Evolutionary conservation across 495 filamentous ascomycete species (phyloP).

Genomic region (Podospora conica): DNA sequence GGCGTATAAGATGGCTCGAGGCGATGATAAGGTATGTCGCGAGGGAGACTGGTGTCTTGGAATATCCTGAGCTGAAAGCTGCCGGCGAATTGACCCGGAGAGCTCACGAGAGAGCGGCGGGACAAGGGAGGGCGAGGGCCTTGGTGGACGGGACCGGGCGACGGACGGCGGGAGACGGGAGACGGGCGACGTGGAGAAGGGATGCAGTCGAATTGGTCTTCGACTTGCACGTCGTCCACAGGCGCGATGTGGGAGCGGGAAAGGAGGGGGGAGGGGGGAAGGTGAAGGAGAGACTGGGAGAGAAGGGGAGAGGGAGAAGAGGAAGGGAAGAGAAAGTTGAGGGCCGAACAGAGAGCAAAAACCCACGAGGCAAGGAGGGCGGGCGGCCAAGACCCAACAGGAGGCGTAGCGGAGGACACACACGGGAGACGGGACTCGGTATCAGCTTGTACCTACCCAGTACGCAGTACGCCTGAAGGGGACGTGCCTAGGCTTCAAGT

Average conservation of each 20-base stretch:
- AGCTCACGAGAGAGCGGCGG: constrained; percentile 3
- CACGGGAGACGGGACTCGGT: not conserved
- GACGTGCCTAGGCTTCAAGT: constrained; percentile 11
- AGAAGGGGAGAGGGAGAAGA: constrained; percentile 12
- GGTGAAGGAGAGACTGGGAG: constrained; percentile 24
- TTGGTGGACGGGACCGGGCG: not conserved
- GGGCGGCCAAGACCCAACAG: not conserved
- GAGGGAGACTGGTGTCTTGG: constrained; percentile 7
- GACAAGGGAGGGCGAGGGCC: not conserved
- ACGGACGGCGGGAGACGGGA: not conserved
- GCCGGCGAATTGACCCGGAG: constrained; percentile 13
- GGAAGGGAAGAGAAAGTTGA: constrained; percentile 10
- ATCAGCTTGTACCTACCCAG: not conserved
- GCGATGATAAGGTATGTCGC: not conserved
- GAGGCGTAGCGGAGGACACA: constrained; percentile 4
- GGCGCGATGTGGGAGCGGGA: constrained; percentile 16
- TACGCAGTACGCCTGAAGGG: constrained; percentile 7
- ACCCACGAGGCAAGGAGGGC: constrained; percentile 1
- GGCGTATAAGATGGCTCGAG: constrained; percentile 1
- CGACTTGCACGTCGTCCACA: constrained; percentile 19
- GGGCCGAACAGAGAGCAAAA: constrained; percentile 14
- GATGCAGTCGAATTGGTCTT: constrained; percentile 21
- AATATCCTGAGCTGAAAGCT: constrained; percentile 3
- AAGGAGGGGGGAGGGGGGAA: constrained; percentile 18
- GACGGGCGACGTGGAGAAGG: constrained; percentile 14